A percentile compares a stretch with the other conserved stretches of the same genome.
Conservation (phyloP, 306 rosid species). For the Mucuna pruriens region DNA sequence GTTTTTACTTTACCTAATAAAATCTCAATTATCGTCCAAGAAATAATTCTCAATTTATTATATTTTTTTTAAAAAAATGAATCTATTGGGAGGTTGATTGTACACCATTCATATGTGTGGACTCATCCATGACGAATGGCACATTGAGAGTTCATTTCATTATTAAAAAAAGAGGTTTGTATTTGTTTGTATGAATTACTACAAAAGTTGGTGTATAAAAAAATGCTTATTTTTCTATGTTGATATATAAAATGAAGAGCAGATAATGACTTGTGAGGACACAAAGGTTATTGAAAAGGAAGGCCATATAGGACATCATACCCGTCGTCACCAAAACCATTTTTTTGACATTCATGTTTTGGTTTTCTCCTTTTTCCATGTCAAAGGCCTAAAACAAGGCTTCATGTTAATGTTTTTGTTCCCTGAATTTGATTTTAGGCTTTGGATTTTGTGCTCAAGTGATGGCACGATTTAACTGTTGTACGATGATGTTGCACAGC, state of each 20-base stretch:
- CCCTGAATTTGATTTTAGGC: constrained; percentile 31
- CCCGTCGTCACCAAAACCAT: constrained; percentile 51
- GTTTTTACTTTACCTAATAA: neutral
- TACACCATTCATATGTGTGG: constrained; percentile 13
- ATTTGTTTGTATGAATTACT: constrained; percentile 54
- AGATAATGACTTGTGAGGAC: constrained; percentile 61
- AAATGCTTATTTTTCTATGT: neutral
- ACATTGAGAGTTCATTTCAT: neutral
- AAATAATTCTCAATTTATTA: neutral
- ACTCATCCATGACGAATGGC: constrained; percentile 22
- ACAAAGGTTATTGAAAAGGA: constrained; percentile 58
- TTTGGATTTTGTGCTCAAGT: constrained; percentile 43
- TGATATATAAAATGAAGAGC: constrained; percentile 15
- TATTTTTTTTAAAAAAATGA: neutral
- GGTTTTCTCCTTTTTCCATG: constrained; percentile 21
- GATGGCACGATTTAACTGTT: constrained; percentile 44
- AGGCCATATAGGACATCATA: constrained; percentile 50
- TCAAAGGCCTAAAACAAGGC: neutral
- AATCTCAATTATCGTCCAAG: neutral
- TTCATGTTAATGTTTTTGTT: constrained; percentile 2
- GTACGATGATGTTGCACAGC: constrained; percentile 33
- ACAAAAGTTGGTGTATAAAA: constrained; percentile 56
- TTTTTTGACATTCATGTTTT: constrained; percentile 43
- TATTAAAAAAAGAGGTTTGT: neutral
- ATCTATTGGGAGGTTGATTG: constrained; percentile 27